A percentile compares a stretch with the other conserved stretches of the same genome.
phyloP scores from a whole-genome alignment of 768 basidiomycete genomes.

The Scleroderma citrinum region DNA sequence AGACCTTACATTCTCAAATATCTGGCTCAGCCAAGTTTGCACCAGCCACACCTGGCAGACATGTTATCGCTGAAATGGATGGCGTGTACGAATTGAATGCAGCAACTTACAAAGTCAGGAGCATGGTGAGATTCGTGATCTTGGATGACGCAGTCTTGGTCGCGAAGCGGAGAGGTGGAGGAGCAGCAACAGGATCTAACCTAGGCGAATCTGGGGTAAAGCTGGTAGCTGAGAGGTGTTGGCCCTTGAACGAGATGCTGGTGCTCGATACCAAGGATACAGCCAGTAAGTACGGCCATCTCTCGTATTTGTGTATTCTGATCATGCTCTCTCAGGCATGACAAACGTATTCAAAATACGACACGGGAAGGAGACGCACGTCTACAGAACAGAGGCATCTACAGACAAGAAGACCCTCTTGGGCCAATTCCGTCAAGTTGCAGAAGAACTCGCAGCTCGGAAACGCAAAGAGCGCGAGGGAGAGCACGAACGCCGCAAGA shows the following conservation, averaged over 20 bases:
- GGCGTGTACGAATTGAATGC: constrained; percentile 81
- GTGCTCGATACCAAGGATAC: constrained; percentile 97
- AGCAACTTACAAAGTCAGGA: constrained; percentile 91
- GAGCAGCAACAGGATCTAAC: constrained; percentile 55
- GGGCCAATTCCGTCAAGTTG: constrained; percentile 82
- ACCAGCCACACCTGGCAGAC: constrained; percentile 85
- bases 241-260: constrained; percentile 89
- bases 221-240: constrained; percentile 89
- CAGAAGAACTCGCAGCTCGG: constrained; percentile 85
- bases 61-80: constrained; percentile 83
- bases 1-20: constrained; percentile 80
- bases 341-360: constrained; percentile 97
- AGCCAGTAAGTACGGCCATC: constrained; percentile 50
- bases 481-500: constrained; percentile 85
- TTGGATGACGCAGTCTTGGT: constrained; percentile 90
- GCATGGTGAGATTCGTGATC: constrained; percentile 83
- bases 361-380: constrained; percentile 89
- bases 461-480: constrained; percentile 91
- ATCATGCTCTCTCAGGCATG: constrained; percentile 43
- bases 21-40: constrained; percentile 95
- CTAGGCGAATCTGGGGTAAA: constrained; percentile 57
- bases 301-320: neutral
- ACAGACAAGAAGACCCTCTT: constrained; percentile 86
- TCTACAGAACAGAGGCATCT: constrained; percentile 79
- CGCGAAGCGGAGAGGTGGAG: constrained; percentile 62